Evolutionary conservation across 371 early-diverging fungal genomes (phyloP).

Genomic region (Choanephora cucurbitarum): DNA sequence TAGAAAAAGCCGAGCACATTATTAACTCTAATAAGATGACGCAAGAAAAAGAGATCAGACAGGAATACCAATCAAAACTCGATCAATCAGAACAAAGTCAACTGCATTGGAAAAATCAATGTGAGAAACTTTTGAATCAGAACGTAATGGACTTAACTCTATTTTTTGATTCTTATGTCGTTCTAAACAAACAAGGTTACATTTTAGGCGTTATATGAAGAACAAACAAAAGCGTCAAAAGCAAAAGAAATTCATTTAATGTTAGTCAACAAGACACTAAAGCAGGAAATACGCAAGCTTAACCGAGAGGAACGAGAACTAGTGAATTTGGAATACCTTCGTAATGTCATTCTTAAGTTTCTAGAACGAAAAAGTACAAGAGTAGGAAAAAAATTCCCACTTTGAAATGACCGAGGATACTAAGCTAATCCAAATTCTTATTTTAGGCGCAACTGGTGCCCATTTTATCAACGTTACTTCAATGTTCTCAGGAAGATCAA

Average conservation of each 20-base stretch:
- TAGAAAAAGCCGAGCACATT: slow-evolving; percentile 39
- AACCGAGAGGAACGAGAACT: slow-evolving; percentile 32
- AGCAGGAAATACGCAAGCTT: slow-evolving; percentile 60
- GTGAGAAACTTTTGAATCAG: slow-evolving; percentile 18
- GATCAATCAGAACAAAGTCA: background rate
- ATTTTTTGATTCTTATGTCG: background rate
- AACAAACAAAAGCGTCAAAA: slow-evolving; percentile 50
- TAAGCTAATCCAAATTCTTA: background rate
- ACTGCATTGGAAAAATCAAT: slow-evolving; percentile 25
- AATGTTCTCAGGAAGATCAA: slow-evolving; percentile 37
- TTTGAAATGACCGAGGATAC: background rate
- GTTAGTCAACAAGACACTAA: slow-evolving; percentile 61
- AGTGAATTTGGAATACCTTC: slow-evolving; percentile 77
- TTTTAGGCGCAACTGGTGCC: slow-evolving; percentile 39
- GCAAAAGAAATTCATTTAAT: slow-evolving; percentile 61
- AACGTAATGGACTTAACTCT: slow-evolving; percentile 15
- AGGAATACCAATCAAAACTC: background rate
- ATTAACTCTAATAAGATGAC: background rate
- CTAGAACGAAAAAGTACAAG: slow-evolving; percentile 75
- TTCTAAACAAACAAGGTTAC: slow-evolving; percentile 14
- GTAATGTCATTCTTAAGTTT: slow-evolving; percentile 80
- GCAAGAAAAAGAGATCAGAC: background rate
- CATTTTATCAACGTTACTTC: slow-evolving; percentile 31
- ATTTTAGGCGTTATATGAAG: slow-evolving; percentile 13
- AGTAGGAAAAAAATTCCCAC: slow-evolving; percentile 29